Evolutionary conservation across 2,329 filamentous ascomycete species (phyloP), one percentile per base, ranked within the genome.

Genomic region (Tolypocladium amazonense): DNA sequence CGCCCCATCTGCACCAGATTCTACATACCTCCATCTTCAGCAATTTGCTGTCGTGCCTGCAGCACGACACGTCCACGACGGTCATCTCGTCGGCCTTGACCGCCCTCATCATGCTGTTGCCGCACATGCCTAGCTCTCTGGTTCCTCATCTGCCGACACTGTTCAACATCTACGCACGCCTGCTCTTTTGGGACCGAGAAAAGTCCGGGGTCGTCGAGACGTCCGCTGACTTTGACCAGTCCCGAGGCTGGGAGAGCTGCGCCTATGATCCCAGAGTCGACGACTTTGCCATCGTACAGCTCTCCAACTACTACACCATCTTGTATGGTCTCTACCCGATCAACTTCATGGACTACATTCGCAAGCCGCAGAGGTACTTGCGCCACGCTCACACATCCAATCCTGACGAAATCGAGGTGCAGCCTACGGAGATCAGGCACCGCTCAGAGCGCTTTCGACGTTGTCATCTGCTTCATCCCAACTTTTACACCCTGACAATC

Each of bases 341-440:
- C 68, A 93, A 93, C 70, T 91, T 94, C 66, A 88, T 91, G 83
- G 88, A 88, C 71, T 94, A 93, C 69, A 88, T 94, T 62, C 83
- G 89, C 60, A 93, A 93, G 68, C 89, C 90, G 3, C 85, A 91
- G 65, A 84, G 88, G 63, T 93, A 89, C 68, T 77, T 94, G 12
- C 86, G 90, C 55, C 87, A 88, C 67, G 84, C 88, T 47, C 84
- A 90, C 63, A 88, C 86, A 38, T 79, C 83, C 5, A 84, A 86
- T 56, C 82, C 86, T 1, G 87, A 92, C 63, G 87, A 90, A 59
- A 82, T 93, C 52, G 88, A 92, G 67, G 81, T 93, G 3, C 88
- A 93, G 65, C 88, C 90, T 38, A 86, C 86, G 4, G 86, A 92
- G 65, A 90, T 94, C 59, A 81, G 89, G 6, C 83, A 88, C 66